Conservation (phyloP, 805 yeast species). For the Suhomyces vadensis region DNA sequence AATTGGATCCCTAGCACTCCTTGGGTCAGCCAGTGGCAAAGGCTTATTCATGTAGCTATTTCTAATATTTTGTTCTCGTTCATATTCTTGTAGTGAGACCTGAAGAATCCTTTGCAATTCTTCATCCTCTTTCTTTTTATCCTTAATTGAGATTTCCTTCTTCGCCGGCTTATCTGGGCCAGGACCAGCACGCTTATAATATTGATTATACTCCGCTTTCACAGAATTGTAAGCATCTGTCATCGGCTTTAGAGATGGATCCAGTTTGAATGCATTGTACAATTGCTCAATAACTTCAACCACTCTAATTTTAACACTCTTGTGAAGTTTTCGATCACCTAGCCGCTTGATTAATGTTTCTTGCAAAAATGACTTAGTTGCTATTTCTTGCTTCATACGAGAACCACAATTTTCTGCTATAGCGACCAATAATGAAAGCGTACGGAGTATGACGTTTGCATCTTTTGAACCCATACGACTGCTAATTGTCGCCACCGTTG, state of each 20-base stretch:
- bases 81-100: slow-evolving; percentile 66
- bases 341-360: slow-evolving; percentile 43
- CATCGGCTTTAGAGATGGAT: slow-evolving; percentile 76
- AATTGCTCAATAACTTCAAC: slow-evolving; percentile 71
- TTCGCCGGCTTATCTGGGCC: slow-evolving; percentile 63
- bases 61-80: slow-evolving; percentile 36
- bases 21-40: slow-evolving; percentile 29
- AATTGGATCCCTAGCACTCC: slow-evolving; percentile 6
- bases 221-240: slow-evolving; percentile 58
- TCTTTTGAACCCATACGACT: slow-evolving; percentile 31
- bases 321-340: slow-evolving; percentile 59
- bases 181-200: slow-evolving; percentile 17
- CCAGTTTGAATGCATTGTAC: slow-evolving; percentile 60
- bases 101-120: slow-evolving; percentile 77
- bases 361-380: slow-evolving; percentile 36
- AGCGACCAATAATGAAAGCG: slow-evolving; percentile 38
- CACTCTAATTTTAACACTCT: slow-evolving; percentile 62
- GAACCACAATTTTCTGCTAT: slow-evolving; percentile 48
- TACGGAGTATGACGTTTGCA: slow-evolving; percentile 42
- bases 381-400: slow-evolving; percentile 45
- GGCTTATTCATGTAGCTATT: slow-evolving; percentile 35
- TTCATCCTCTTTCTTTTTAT: slow-evolving; percentile 65
- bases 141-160: slow-evolving; percentile 45
- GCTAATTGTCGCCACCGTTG: slow-evolving; percentile 29
- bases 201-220: slow-evolving; percentile 37